Evolutionary conservation across 2,329 filamentous ascomycete species (phyloP), one percentile per base, ranked within the genome.

Genomic region (Xylaria sp.): DNA sequence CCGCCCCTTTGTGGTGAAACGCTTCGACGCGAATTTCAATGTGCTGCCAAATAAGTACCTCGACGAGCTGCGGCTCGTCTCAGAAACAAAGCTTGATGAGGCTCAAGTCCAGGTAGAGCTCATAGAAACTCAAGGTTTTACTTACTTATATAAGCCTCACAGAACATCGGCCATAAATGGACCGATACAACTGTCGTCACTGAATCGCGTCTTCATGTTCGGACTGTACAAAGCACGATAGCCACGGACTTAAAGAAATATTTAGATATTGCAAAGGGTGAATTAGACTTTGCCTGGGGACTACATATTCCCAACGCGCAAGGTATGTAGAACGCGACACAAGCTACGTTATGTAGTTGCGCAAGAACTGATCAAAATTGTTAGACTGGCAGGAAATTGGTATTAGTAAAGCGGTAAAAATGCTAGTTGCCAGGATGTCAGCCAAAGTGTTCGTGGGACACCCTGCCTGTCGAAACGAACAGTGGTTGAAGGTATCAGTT

Each of bases 381-480:
- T 10, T 20, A 71, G 68, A 69, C 15, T 73, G 71, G 71, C n/a
- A 52, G 7, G 52, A 66, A 41, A 39, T 71, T 7, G 54, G 69
- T 55, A 51, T 68, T 15, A 60, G 69, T n/a, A 10, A 63, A 6
- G 46, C 58, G 1, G 52, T 72, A 20, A 62, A 63, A 23, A 72
- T 64, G 58, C 51, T 70, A 6, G 59, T 70, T 2, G 65, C 69
- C 1, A 67, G 67, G 8, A 65, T 71, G 41, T 59, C 60, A 0
- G 65, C 67, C 5, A 69, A 52, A 18, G 52, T 71, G 1, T 71
- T 74, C 23, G 20, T 74, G 8, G 73, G 73, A 12, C 1, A 68
- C 12, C 65, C 69, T 0, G 66, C 59, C 12, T 72, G 72, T 15
- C 69, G 73, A 10, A 64, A 66, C 15, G 50, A 60, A 34, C 10